Evolutionary conservation across 2,329 filamentous ascomycete genomes (phyloP).

Genomic region (Sporothrix schenckii): DNA sequence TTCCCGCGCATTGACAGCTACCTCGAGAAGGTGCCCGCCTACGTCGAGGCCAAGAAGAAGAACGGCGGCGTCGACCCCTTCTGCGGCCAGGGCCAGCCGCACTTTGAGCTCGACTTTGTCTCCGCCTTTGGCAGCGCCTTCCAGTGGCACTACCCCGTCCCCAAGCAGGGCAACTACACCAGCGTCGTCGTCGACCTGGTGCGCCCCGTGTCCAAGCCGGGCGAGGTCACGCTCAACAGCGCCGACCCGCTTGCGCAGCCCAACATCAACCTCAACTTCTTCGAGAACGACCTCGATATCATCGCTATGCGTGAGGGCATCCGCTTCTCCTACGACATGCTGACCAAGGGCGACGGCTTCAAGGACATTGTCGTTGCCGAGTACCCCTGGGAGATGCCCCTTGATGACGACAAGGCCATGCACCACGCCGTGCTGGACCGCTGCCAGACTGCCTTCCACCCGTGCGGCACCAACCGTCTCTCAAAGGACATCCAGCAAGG

Average conservation of each 20-base stretch:
- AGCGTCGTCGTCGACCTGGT: conserved; percentile 59
- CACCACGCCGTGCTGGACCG: conserved; percentile 59
- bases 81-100: conserved; percentile 59
- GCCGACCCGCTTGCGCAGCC: conserved; percentile 61
- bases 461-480: conserved; percentile 59
- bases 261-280: conserved; percentile 64
- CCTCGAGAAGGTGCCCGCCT: conserved; percentile 46
- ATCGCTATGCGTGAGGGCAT: conserved; percentile 62
- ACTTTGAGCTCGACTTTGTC: conserved; percentile 66
- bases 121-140: conserved; percentile 57
- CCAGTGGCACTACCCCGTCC: conserved; percentile 52
- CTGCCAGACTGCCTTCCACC: conserved; percentile 63
- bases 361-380: conserved; percentile 56
- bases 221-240: conserved; percentile 60
- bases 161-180: conserved; percentile 52
- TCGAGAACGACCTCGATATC: conserved; percentile 58
- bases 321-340: conserved; percentile 59
- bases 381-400: conserved; percentile 65
- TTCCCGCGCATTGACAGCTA: conserved; percentile 61
- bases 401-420: conserved; percentile 59
- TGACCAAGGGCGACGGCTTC: conserved; percentile 60
- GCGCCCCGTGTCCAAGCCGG: conserved; percentile 47
- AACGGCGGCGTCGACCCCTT: conserved; percentile 57
- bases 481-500: conserved; percentile 55
- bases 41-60: conserved; percentile 47